Base-by-base conservation (phyloP, 495 filamentous ascomycete species). In the Neurospora sp. region DNA sequence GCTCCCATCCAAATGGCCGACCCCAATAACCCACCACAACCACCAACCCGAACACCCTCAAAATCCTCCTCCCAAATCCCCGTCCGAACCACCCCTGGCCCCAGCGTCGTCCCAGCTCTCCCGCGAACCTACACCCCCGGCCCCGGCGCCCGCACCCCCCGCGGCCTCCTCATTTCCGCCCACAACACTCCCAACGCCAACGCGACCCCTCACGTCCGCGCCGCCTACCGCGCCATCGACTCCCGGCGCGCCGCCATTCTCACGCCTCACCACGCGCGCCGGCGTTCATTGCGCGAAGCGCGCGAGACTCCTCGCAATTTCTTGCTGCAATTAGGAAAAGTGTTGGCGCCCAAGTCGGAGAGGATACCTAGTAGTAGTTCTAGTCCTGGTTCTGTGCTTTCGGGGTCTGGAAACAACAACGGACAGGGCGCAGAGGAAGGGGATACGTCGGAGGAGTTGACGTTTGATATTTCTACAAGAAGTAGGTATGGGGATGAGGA, bases 221-320 rank as follows among this genome's bases (percentile, higher is more conserved):
- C 86, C 45, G 86, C 86, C 70, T 86, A 91, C 71, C 89, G 90
- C 70, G 89, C 91, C 19, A 87, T 93, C 70, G 89, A 93, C 77
- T 85, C 87, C 75, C 89, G 92, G 62, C 88, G 91, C 43, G 88
- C 90, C n/a, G 91, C 90, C n/a, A 87, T 86, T 40, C 81, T 90
- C 73, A 94, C 92, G 0, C 92, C 93, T 28, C 79, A 81, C 36
- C 90, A 87, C n/a, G 85, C 88, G 70, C 87, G 91, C 4, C 84
- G 92, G 70, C 86, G 86, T 72, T 94, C 91, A 75, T 84, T 88
- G 28, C 86, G 89, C 48, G 83, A 90, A 73, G 89, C 91, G 77
- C 87, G 92, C 62, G 92, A 94, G 80, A 93, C 93, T 7, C 92
- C 92, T 7, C 89, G 92, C 71, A 90, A 94, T 78, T 83, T 89